phyloP scores from a whole-genome alignment of 805 yeast genomes.

The Candida cerambycidarum region DNA sequence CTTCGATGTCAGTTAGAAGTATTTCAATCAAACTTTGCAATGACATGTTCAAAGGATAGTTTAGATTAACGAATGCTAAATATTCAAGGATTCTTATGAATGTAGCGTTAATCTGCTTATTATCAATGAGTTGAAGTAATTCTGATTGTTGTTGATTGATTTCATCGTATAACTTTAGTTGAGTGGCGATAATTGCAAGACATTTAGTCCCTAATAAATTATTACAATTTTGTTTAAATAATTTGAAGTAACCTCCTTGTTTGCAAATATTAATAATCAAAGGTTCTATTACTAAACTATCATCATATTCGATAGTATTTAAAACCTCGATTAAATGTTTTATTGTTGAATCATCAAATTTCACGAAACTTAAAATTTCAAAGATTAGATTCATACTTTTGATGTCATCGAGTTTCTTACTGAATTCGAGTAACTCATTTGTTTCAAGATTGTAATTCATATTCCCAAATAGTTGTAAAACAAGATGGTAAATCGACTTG shows the following conservation, averaged over 20 bases:
- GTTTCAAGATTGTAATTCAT: constrained; percentile 10
- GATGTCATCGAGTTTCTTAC: constrained; percentile 9
- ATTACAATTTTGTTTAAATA: constrained; percentile 7
- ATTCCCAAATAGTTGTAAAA: constrained; percentile 12
- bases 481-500: constrained; percentile 10
- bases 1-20: constrained; percentile 29
- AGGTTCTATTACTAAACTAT: neutral
- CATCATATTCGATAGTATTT: constrained; percentile 5
- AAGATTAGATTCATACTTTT: constrained; percentile 12
- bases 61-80: constrained; percentile 13
- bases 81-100: constrained; percentile 10
- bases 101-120: constrained; percentile 1
- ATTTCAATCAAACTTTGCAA: constrained; percentile 7
- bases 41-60: constrained; percentile 6
- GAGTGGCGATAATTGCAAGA: constrained; percentile 8
- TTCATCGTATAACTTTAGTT: constrained; percentile 7
- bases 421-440: constrained; percentile 11
- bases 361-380: constrained; percentile 6
- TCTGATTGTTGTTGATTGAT: constrained; percentile 7
- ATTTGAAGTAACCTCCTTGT: constrained; percentile 11
- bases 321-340: constrained; percentile 7
- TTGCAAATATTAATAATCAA: constrained; percentile 7
- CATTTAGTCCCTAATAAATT: constrained; percentile 8
- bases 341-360: neutral
- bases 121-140: constrained; percentile 8